Base-by-base conservation (phyloP, 371 early-diverging fungal species). In the Saksenaea vasiformis region DNA sequence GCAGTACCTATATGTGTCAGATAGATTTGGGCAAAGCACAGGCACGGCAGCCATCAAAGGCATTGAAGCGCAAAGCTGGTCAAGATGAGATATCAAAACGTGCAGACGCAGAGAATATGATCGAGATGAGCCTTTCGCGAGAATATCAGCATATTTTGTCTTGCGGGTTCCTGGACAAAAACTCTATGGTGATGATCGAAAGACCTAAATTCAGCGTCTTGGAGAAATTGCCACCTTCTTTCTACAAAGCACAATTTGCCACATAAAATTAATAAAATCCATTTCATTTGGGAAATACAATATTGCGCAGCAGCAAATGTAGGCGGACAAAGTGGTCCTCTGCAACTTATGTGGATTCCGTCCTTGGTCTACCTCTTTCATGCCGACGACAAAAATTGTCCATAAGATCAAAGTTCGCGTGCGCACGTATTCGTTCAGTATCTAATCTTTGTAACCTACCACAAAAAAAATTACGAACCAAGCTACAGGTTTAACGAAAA, bases 111-210 rank as follows among this genome's bases (percentile, higher is more conserved):
- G 76, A 72, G 10, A 47, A 47, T 10, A 3, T 5, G 17, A 3
- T 47, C 10, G 51, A 47, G 9, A 89, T 90, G 73, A 77, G 80
- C 56, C 77, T 93, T 65, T 80, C 89, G n/a, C 81, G 85, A 37
- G 57, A 92, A 66, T 96, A 91, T 81, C 90, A 92, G 64, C 90
- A 90, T 44, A 73, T 95, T 62, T 85, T 96, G 85, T 85, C 73
- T 65, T 83, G 88, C 63, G 89, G 83, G 58, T 93, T 90, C 66
- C 54, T 91, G 36, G 90, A 77, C 38, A 76, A 74, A 28, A 79
- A 90, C 71, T 89, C 91, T 62, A 78, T 95, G 80, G 88, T 92
- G 0, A 89, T 91, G 44, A 87, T 95, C 19, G 97, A 97, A 76
- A 80, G 95, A 68, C 94, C 95, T 14, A 86, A 89, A 70, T 78